These are phyloP conservation scores for Xylaria sp. DNA, from an alignment of 2,329 filamentous ascomycete genomes.

Conservation along the genomic window DNA sequence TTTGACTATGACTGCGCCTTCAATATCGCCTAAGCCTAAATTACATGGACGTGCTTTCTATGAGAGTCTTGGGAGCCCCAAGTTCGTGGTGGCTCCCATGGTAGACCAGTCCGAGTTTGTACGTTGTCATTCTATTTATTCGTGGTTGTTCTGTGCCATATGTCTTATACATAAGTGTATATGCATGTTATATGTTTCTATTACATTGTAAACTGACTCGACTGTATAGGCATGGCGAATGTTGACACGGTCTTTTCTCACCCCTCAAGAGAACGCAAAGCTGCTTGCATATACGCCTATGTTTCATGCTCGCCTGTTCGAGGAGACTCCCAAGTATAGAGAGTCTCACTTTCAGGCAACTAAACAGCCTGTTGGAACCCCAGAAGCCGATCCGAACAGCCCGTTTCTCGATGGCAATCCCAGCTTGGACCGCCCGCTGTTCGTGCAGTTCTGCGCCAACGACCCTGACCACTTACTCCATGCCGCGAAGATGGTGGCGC, in stretches of 20 bases:
- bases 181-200: not conserved
- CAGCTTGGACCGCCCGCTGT: conserved; percentile 83
- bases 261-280: conserved; percentile 69
- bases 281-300: conserved; percentile 94
- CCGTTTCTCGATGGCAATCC: conserved; percentile 88
- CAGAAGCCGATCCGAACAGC: conserved; percentile 26
- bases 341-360: conserved; percentile 82
- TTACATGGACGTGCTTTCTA: conserved; percentile 91
- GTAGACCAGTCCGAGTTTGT: conserved; percentile 99
- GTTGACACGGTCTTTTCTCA: conserved; percentile 91
- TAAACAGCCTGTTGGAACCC: conserved; percentile 44
- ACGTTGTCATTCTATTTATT: conserved; percentile 51
- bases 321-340: conserved; percentile 80
- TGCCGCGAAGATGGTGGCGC: conserved; percentile 81
- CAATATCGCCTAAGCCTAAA: conserved; percentile 59
- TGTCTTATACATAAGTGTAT: not conserved
- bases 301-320: conserved; percentile 92
- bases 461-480: conserved; percentile 81
- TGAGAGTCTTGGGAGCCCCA: conserved; percentile 91
- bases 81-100: conserved; percentile 93
- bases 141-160: too few relatives aligned
- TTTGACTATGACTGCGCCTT: conserved; percentile 43
- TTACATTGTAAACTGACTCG: not conserved
- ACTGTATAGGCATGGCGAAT: conserved; percentile 86
- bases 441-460: conserved; percentile 97